Base-by-base conservation (phyloP, 2,329 filamentous ascomycete genomes). In the Lecanoromycetidae sp. region DNA sequence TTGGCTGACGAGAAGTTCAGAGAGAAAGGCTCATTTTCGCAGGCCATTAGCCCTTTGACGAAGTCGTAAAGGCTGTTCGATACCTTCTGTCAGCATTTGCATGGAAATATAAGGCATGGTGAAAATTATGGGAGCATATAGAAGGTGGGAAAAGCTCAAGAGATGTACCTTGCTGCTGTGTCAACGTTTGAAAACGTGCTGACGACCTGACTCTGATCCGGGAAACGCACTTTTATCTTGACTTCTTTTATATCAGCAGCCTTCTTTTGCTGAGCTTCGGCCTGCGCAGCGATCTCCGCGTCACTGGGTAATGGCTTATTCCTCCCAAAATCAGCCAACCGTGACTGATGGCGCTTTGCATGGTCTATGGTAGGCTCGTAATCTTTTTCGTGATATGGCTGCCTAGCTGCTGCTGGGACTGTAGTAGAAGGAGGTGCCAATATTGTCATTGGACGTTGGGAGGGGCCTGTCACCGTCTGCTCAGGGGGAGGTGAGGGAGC, bases 231-330 rank as follows among this genome's bases (percentile, higher is more conserved):
- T 54, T 84, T 87, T 53, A 96, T 72, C 23, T 78, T 74, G 26
- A 94, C 76, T 26, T 77, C 76, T 42, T 75, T 77, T 51, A 88
- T 72, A 4, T 75, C 72, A 4, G 80, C 74, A 1, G 87, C 68
- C 53, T 72, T 80, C 25, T 80, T 78, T 38, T 76, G 75, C 44
- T 81, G 78, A 19, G 76, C 79, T 4, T 76, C 71, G 27, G 79
- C 80, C 54, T 80, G 78, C 20, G 80, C 79, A 29, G 79, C 81
- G 9, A 93, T 70, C 60, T 96, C 90, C 27, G 77, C 78, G 63
- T 96, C 87, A 1, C 87, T 93, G 5, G 77, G 77, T 1, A 96
- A 76, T 17, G 87, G 80, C 52, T 75, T 80, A 63, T 94, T 94
- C 51, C 80, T 77, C 2, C 76, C 71, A 37, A 69, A 70, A 27